phyloP scores from a whole-genome alignment of 2,329 filamentous ascomycete genomes.

The Sporothrix inflata region DNA sequence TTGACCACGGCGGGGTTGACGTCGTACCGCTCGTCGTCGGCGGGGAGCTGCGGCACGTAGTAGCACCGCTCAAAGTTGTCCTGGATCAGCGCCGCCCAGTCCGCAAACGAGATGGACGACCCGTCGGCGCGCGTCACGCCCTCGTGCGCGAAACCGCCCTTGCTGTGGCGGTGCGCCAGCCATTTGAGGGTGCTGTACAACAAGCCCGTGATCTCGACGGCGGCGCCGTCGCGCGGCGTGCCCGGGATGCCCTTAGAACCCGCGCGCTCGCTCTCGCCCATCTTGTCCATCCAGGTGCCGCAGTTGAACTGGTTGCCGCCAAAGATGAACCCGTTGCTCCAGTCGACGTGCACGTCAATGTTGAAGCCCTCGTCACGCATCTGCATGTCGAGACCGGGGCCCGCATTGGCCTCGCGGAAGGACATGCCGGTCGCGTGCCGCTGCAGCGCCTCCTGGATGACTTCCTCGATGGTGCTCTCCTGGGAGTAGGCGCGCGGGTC shows the following conservation, averaged over 20 bases:
- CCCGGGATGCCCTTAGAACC: constrained; percentile 91
- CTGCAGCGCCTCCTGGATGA: constrained; percentile 92
- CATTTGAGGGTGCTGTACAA: constrained; percentile 87
- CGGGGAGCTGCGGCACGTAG: constrained; percentile 72
- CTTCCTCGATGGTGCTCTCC: constrained; percentile 80
- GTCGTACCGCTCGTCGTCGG: constrained; percentile 76
- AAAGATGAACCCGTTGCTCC: constrained; percentile 87
- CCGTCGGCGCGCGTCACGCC: constrained; percentile 70
- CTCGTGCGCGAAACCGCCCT: constrained; percentile 72
- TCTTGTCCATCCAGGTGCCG: constrained; percentile 99
- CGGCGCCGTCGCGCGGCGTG: constrained; percentile 94
- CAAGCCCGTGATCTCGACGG: constrained; percentile 92
- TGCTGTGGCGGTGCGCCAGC: constrained; percentile 68
- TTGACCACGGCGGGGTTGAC: constrained; percentile 80
- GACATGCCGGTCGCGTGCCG: constrained; percentile 88
- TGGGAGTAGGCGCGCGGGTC: constrained; percentile 85
- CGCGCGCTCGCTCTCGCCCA: constrained; percentile 94
- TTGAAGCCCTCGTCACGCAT: constrained; percentile 94
- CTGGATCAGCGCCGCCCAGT: constrained; percentile 82
- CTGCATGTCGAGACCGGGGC: constrained; percentile 82
- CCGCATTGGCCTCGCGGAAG: constrained; percentile 93
- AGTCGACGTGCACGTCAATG: constrained; percentile 87
- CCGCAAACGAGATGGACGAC: constrained; percentile 65
- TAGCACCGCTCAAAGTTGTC: constrained; percentile 90
- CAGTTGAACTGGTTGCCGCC: constrained; percentile 95